A percentile compares a stretch with the other conserved stretches of the same genome.
phyloP scores from a whole-genome alignment of 225 moss, liverwort and hornwort species.

The Pseudoscleropodium purum region DNA sequence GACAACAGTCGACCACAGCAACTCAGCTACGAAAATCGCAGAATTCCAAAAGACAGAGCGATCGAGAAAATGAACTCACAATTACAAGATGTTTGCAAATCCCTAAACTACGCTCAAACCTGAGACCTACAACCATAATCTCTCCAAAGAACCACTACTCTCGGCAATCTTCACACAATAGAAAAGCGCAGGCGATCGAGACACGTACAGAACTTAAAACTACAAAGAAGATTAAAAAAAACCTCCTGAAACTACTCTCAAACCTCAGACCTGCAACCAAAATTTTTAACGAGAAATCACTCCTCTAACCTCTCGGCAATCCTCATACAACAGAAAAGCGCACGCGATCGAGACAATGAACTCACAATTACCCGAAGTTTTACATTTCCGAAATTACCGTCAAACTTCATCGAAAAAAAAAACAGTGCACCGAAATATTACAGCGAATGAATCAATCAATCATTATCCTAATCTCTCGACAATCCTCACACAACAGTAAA shows the following conservation, averaged over 20 bases:
- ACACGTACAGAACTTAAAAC: neutral
- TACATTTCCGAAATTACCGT: neutral
- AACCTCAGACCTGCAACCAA: neutral
- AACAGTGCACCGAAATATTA: neutral
- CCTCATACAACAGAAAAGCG: neutral
- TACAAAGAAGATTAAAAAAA: neutral
- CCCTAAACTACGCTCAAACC: neutral
- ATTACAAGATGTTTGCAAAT: neutral
- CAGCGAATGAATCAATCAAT: neutral
- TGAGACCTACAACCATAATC: neutral
- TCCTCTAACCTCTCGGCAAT: neutral
- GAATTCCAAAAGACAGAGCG: neutral
- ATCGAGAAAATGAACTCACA: neutral
- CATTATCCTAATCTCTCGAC: neutral
- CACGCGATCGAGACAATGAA: neutral
- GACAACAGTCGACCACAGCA: neutral
- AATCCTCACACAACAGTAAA: neutral
- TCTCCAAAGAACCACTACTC: neutral
- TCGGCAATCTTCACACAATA: neutral
- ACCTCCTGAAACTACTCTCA: neutral
- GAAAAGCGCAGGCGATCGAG: neutral
- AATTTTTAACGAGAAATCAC: neutral
- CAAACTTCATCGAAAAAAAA: neutral
- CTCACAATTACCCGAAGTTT: neutral
- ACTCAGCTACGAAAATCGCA: slow-evolving; percentile 1